Evolutionary conservation across 164 flowering plant genomes (phyloP), one percentile per base, ranked within the genome.

Genomic region (Tetrastigma voinierianum): DNA sequence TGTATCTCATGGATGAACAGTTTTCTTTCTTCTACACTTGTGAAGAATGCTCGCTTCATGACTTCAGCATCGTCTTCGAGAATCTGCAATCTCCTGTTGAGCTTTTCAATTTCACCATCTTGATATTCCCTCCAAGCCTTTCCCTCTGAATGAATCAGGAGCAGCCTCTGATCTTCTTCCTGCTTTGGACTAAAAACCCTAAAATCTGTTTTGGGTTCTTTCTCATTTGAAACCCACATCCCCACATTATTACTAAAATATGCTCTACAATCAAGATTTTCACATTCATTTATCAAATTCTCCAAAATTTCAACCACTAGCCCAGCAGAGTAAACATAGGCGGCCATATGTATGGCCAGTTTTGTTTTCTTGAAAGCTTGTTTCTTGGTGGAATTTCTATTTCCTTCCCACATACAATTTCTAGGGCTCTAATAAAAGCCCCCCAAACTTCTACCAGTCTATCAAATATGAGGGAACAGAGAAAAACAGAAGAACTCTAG

Each of bases 21-120:
- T 18, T 43, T 70, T 19, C 79, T 78, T 67, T 82, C 88, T 57
- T 76, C 64, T 59, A 66, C 11, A 5, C 72, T 47, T 46, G 61
- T 62, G 46, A 76, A n/a, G 46, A 84, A 23, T 9, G 59, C 74
- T 66, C 68, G 53, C 55, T 70, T 82, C 64, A 73, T 57, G 0
- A 15, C 7, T 60, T 67, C 58, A 52, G 20, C 64, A 60, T 84
- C 88, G 63, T 80, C 82, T 76, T 80, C 83, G 65, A 80, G 86
- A 63, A 52, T 32, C 61, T 61, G 64, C 72, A 82, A 59, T 69
- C 80, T 61, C 63, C 46, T 32, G 19, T 61, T 64, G 10, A 84
- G 70, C 70, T 43, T 53, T 55, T 76, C 44, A 5, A 78, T 47
- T 51, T 65, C 61, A 32, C 62, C 2, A 10, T 19, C 40, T 40